phyloP scores from a whole-genome alignment of 495 filamentous ascomycete genomes.

The Jackrogersella minutella region DNA sequence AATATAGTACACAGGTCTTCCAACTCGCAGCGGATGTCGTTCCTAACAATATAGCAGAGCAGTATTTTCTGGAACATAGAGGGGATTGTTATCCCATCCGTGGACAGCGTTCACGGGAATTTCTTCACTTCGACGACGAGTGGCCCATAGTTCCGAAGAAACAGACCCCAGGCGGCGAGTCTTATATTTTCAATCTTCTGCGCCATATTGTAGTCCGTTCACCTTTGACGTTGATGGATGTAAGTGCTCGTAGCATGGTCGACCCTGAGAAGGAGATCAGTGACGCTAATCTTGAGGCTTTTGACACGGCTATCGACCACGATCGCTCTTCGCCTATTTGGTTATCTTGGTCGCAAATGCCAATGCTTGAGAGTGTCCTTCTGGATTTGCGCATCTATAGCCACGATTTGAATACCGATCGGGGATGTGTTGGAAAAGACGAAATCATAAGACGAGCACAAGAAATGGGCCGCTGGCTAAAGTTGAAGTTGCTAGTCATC shows the following conservation, averaged over 20 bases:
- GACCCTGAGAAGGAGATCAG: neutral
- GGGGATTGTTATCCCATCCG: constrained; percentile 28
- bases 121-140: constrained; percentile 43
- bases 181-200: constrained; percentile 25
- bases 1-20: constrained; percentile 35
- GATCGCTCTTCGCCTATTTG: constrained; percentile 39
- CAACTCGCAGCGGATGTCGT: constrained; percentile 8
- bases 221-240: constrained; percentile 27
- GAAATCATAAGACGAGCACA: constrained; percentile 29
- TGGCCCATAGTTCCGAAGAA: neutral
- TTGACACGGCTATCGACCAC: constrained; percentile 31
- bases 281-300: constrained; percentile 4
- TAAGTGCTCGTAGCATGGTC: constrained; percentile 20
- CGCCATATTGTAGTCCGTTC: constrained; percentile 39
- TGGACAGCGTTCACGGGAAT: neutral
- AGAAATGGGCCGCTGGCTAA: constrained; percentile 40
- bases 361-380: constrained; percentile 40
- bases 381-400: constrained; percentile 43
- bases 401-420: constrained; percentile 36
- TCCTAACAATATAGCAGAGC: neutral
- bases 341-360: constrained; percentile 44
- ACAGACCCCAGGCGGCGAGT: neutral
- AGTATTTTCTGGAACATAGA: neutral
- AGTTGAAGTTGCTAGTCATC: constrained; percentile 38
- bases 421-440: constrained; percentile 32